Evolutionary conservation across 1,139 yeast species (phyloP), one percentile per base, ranked within the genome.

Genomic region (Ogataea hybrid): DNA sequence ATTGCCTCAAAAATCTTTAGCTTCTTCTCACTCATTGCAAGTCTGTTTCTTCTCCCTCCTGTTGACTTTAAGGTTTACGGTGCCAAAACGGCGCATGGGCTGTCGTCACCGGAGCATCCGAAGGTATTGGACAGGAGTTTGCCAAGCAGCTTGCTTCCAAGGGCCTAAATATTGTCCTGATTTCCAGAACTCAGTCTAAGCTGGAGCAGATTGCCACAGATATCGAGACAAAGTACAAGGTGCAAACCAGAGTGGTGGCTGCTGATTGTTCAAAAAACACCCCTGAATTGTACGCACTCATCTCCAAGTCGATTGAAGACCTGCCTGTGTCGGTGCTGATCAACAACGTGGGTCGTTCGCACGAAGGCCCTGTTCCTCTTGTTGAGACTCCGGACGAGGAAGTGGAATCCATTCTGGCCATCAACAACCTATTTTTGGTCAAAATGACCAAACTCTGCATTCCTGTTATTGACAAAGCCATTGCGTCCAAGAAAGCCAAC

Each of bases 81-180:
- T n/a, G 77, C 83, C 10, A 63, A 66, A 37, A 67, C 37, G 81
- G 77, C 23, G 68, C 74, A 43, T 88, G 96, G 95, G 97, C 97
- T 6, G 84, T 92, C 25, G 76, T 92, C 20, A 92, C 98, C 5
- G 99, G 99, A 46, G 95, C 97, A 5, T 87, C 97, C 37, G 98
- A 92, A 63, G 98, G 99, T 31, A 84, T 92, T 58, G 99, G 99
- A 46, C 88, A 89, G 60, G 96, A 92, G 62, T 92, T 77, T 59
- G 83, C 96, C 1, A 61, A 68, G 25, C 97, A 92, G 68, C 74
- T 92, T 66, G 98, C 98, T 15, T 65, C 75, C 43, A 80, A 76
- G 53, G 96, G 96, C 1, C 83, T 90, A 63, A 90, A 89, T 56
- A 64, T 92, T 37, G 81, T 86, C 6, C 71, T 94, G 53, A 83